These are phyloP conservation scores for Phyllosticta paracitricarpa DNA, from an alignment of 2,329 filamentous ascomycete genomes.

Conservation along the genomic window DNA sequence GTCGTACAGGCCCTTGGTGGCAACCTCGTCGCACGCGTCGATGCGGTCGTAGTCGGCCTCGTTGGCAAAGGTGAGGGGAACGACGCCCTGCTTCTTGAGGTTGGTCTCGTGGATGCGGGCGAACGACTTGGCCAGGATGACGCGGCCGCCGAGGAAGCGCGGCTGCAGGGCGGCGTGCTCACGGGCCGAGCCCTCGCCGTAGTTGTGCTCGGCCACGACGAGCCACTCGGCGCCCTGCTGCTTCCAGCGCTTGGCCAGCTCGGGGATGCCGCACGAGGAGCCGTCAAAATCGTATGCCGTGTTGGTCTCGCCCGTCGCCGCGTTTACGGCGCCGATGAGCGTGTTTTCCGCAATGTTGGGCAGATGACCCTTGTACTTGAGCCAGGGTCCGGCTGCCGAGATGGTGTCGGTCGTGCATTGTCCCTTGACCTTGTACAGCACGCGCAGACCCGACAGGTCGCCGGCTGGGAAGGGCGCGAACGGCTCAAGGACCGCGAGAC, in stretches of 20 bases:
- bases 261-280: constrained; percentile 66
- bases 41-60: constrained; percentile 83
- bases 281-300: constrained; percentile 81
- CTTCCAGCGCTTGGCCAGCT: constrained; percentile 79
- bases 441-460: constrained; percentile 68
- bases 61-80: constrained; percentile 82
- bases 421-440: constrained; percentile 91
- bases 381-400: constrained; percentile 90
- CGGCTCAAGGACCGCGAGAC: constrained; percentile 82
- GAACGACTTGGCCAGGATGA: constrained; percentile 80
- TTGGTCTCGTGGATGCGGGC: constrained; percentile 93
- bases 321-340: constrained; percentile 88
- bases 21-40: constrained; percentile 70
- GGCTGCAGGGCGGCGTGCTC: constrained; percentile 88
- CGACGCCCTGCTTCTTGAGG: constrained; percentile 93
- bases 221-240: constrained; percentile 69
- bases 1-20: constrained; percentile 73
- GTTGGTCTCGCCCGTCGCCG: constrained; percentile 86
- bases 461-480: constrained; percentile 71
- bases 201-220: constrained; percentile 95
- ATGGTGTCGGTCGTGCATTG: constrained; percentile 99
- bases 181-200: constrained; percentile 80
- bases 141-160: constrained; percentile 74
- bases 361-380: constrained; percentile 98
- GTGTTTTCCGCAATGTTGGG: constrained; percentile 98